These are phyloP conservation scores for Calonectria pseudoreteaudii DNA, from an alignment of 2,329 filamentous ascomycete genomes.

Conservation along the genomic window DNA sequence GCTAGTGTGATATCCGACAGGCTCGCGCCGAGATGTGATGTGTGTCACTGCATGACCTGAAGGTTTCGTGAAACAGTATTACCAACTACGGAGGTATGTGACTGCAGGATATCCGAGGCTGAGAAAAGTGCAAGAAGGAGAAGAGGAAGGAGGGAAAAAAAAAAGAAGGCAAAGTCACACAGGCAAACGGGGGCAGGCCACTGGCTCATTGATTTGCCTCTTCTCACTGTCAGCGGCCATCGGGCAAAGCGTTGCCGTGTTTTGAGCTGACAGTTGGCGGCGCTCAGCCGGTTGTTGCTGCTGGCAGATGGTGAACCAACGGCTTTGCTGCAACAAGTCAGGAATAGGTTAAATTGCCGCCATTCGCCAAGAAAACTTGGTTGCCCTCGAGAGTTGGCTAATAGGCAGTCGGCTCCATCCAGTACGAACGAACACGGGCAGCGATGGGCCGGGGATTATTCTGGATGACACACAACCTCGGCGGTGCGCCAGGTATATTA, in stretches of 20 bases:
- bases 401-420: conserved; percentile 9
- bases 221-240: conserved; percentile 1
- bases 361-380: conserved; percentile 2
- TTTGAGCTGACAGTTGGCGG: background rate
- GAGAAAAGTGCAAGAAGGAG: background rate
- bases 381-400: background rate
- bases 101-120: background rate
- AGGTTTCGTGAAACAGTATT: background rate
- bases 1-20: background rate
- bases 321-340: background rate
- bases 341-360: background rate
- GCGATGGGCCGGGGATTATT: conserved; percentile 15
- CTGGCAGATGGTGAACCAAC: background rate
- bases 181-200: background rate
- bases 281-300: background rate
- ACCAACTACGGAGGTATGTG: background rate
- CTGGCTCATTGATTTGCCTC: background rate
- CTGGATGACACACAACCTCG: conserved; percentile 12
- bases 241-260: background rate
- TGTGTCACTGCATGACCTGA: background rate
- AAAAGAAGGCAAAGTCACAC: background rate
- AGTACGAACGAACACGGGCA: conserved; percentile 20
- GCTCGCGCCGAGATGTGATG: background rate
- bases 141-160: too few relatives aligned
- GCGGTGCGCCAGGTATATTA: conserved; percentile 15